These are phyloP conservation scores for Punctularia strigosozonata DNA, from an alignment of 768 basidiomycete genomes.

Conservation along the genomic window DNA sequence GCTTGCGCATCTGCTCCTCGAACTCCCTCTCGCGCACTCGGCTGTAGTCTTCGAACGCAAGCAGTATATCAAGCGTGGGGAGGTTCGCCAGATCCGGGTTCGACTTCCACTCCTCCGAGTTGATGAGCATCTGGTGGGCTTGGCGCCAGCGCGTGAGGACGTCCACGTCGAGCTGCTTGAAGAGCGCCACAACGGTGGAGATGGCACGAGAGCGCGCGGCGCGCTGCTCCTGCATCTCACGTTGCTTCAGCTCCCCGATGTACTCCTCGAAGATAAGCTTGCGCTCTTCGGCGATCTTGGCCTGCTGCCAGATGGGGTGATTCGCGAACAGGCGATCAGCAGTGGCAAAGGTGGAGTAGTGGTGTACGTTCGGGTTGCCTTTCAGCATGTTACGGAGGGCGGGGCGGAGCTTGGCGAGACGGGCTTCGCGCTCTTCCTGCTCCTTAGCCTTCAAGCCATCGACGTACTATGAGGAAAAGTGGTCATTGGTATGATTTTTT, in stretches of 20 bases:
- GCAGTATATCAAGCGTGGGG: slow-evolving; percentile 84
- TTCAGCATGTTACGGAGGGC: slow-evolving; percentile 78
- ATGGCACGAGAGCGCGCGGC: slow-evolving; percentile 71
- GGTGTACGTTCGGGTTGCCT: slow-evolving; percentile 80
- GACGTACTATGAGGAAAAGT: slow-evolving; percentile 45
- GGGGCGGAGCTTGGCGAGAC: slow-evolving; percentile 78
- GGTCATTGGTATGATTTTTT: slow-evolving; percentile 4
- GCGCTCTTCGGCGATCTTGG: slow-evolving; percentile 76
- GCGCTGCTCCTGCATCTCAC: slow-evolving; percentile 80
- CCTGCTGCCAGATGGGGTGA: slow-evolving; percentile 88
- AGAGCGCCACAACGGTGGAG: slow-evolving; percentile 69
- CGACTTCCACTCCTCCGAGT: slow-evolving; percentile 66
- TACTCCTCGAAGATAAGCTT: slow-evolving; percentile 88
- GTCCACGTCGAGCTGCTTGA: slow-evolving; percentile 82
- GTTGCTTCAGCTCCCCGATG: slow-evolving; percentile 70
- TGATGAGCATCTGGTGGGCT: slow-evolving; percentile 65
- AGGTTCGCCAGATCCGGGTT: slow-evolving; percentile 73
- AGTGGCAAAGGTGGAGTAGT: slow-evolving; percentile 84
- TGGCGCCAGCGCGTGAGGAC: slow-evolving; percentile 90
- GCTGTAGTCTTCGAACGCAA: slow-evolving; percentile 91
- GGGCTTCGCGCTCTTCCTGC: slow-evolving; percentile 74
- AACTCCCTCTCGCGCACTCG: slow-evolving; percentile 84
- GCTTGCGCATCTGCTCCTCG: slow-evolving; percentile 72
- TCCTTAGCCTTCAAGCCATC: slow-evolving; percentile 69
- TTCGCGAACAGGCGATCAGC: slow-evolving; percentile 78